Percentiles rank a stretch among this genome's conserved stretches.
phyloP scores from a whole-genome alignment of 352 stramenopile genomes.

The Pythium chondricola region DNA sequence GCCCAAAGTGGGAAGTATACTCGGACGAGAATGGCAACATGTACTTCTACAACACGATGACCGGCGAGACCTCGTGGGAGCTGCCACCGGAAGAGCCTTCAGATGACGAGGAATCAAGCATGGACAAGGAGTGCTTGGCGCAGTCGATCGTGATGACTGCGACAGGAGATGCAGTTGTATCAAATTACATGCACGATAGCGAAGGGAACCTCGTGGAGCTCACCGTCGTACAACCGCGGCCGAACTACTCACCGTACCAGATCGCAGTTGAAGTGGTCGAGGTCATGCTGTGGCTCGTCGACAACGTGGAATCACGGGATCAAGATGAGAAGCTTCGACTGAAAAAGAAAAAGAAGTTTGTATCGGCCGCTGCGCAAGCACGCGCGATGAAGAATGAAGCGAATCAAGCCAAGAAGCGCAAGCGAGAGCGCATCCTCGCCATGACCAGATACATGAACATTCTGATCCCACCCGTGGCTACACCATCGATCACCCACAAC shows the following conservation, averaged over 20 bases:
- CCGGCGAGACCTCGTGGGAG: constrained; percentile 67
- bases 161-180: constrained; percentile 6
- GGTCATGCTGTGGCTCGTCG: constrained; percentile 29
- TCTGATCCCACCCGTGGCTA: constrained; percentile 22
- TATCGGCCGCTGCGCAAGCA: constrained; percentile 42
- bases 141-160: background rate
- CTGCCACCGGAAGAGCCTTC: constrained; percentile 34
- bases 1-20: constrained; percentile 53
- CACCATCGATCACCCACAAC: background rate
- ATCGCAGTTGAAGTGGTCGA: constrained; percentile 49
- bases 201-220: constrained; percentile 14
- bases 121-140: background rate
- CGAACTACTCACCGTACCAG: constrained; percentile 22
- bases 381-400: constrained; percentile 38
- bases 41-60: constrained; percentile 71
- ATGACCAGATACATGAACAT: constrained; percentile 37
- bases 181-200: constrained; percentile 11
- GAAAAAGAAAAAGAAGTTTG: constrained; percentile 30
- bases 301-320: constrained; percentile 20
- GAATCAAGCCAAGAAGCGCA: constrained; percentile 33
- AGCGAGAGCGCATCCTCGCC: constrained; percentile 26
- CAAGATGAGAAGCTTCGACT: background rate
- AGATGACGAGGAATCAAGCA: background rate
- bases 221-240: constrained; percentile 9
- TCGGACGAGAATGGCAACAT: constrained; percentile 58